phyloP scores from a whole-genome alignment of 1,284 basidiomycete genomes.

The Moesziomyces parantarcticus region DNA sequence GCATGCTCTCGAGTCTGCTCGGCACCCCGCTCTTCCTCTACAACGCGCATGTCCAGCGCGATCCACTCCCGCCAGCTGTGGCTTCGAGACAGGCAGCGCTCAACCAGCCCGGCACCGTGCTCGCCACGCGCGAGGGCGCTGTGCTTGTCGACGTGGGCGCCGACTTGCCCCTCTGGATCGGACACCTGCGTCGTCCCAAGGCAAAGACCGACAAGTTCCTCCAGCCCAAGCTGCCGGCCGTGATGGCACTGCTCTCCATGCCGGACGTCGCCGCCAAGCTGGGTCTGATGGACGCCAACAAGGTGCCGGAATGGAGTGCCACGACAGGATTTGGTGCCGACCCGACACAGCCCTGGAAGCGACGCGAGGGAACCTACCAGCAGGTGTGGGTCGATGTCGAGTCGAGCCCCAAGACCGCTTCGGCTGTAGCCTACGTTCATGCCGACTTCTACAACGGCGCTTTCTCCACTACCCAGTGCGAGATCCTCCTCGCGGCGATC shows the following conservation, averaged over 20 bases:
- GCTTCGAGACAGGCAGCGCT: constrained; percentile 34
- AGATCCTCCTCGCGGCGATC: constrained; percentile 68
- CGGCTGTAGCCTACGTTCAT: constrained; percentile 68
- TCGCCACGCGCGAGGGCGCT: constrained; percentile 69
- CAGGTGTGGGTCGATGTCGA: constrained; percentile 69
- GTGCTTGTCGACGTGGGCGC: constrained; percentile 69
- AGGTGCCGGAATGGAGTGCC: constrained; percentile 68
- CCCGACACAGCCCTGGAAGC: constrained; percentile 22
- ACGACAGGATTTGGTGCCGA: constrained; percentile 30
- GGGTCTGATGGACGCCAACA: constrained; percentile 47
- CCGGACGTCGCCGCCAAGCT: constrained; percentile 61
- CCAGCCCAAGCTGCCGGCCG: constrained; percentile 70
- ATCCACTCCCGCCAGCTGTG: constrained; percentile 38
- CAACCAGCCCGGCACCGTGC: constrained; percentile 61
- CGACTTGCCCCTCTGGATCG: constrained; percentile 70
- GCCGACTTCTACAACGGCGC: constrained; percentile 71
- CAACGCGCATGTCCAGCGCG: constrained; percentile 68
- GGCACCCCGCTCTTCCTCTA: constrained; percentile 68
- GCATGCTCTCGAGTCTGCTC: constrained; percentile 68
- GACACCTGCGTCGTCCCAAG: constrained; percentile 69
- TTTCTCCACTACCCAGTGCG: constrained; percentile 69
- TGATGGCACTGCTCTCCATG: constrained; percentile 63
- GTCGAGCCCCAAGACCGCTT: constrained; percentile 14
- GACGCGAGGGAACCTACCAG: constrained; percentile 68
- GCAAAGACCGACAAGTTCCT: constrained; percentile 66